Evolutionary conservation across 257 asterid species (phyloP), one percentile per base, ranked within the genome.

Genomic region (Solanum tacnaense): DNA sequence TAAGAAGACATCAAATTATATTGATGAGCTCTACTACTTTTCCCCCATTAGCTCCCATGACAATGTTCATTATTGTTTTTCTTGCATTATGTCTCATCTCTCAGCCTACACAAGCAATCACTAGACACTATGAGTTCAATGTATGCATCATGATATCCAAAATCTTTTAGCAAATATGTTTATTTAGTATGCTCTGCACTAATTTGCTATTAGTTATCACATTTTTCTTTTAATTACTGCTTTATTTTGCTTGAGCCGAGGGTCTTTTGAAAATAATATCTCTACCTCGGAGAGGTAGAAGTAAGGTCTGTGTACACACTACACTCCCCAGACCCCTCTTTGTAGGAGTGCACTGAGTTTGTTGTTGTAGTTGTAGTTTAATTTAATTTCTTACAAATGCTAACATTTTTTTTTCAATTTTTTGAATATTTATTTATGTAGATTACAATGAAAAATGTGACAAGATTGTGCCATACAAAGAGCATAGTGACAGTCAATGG

Each of bases 401-500:
- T 79, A 36, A 78, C 5, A 9, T 62, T 27, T 31, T 25, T 13
- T 29, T n/a, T 3, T 20, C 9, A 9, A 23, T 44, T 29, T 35
- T 32, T 88, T 38, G 32, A 27, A 71, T 9, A 7, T 38, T 46
- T 84, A 23, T 74, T 35, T 10, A 12, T 88, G 72, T 86, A 93
- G 94, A 88, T 93, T 86, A 87, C 78, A 56, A 90, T 92, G 95
- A 87, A 78, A 87, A 93, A 93, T 1, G 95, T 95, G 83, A 93
- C 93, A 1, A 92, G 98, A 56, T 84, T 94, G 78, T 95, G 98
- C 91, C 94, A 89, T 86, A 93, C 95, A 11, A 93, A 90, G 25
- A 93, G 93, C 91, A 90, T 92, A 9, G 94, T 92, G 4, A 95
- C 97, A 4, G 98, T 95, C 4, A 94, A 95, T 4, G 94, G 95